Evolutionary conservation across 768 basidiomycete genomes (phyloP).

Genomic region (Collybiopsis confluens): DNA sequence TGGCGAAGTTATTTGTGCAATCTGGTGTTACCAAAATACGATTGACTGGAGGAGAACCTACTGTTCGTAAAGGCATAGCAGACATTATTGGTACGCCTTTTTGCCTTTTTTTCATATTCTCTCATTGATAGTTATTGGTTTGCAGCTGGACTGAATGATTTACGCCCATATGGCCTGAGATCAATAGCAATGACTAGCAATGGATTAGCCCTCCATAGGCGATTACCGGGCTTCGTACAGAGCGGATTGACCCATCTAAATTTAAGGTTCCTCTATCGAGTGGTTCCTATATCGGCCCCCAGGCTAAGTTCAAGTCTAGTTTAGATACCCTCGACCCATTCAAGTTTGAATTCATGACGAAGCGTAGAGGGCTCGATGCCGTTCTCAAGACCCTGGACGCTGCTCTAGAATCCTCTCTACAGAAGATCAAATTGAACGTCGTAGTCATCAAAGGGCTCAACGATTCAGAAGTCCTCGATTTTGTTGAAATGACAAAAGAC

Average conservation of each 20-base stretch:
- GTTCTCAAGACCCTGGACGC: slow-evolving; percentile 64
- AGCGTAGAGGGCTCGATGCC: slow-evolving; percentile 70
- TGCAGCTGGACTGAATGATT: slow-evolving; percentile 54
- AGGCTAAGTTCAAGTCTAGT: slow-evolving; percentile 29
- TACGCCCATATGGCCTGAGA: slow-evolving; percentile 58
- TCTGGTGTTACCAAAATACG: slow-evolving; percentile 86
- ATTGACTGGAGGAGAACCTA: slow-evolving; percentile 87
- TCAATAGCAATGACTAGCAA: slow-evolving; percentile 88
- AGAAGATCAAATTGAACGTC: slow-evolving; percentile 76
- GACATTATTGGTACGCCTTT: slow-evolving; percentile 59
- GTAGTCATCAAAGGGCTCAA: slow-evolving; percentile 82
- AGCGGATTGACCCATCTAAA: slow-evolving; percentile 78
- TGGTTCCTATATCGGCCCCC: not conserved
- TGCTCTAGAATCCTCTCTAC: slow-evolving; percentile 54
- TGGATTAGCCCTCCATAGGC: slow-evolving; percentile 71
- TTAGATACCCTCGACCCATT: slow-evolving; percentile 82
- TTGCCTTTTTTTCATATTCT: not conserved
- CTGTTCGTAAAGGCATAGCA: slow-evolving; percentile 68
- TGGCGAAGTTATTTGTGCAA: slow-evolving; percentile 73
- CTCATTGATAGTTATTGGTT: slow-evolving; percentile 4
- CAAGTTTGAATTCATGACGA: slow-evolving; percentile 86
- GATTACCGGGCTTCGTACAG: slow-evolving; percentile 59
- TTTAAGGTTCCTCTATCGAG: slow-evolving; percentile 40
- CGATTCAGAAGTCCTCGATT: slow-evolving; percentile 73
- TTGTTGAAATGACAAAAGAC: slow-evolving; percentile 71